phyloP scores from a whole-genome alignment of 352 stramenopile species.

The Phytopythium vexans region DNA sequence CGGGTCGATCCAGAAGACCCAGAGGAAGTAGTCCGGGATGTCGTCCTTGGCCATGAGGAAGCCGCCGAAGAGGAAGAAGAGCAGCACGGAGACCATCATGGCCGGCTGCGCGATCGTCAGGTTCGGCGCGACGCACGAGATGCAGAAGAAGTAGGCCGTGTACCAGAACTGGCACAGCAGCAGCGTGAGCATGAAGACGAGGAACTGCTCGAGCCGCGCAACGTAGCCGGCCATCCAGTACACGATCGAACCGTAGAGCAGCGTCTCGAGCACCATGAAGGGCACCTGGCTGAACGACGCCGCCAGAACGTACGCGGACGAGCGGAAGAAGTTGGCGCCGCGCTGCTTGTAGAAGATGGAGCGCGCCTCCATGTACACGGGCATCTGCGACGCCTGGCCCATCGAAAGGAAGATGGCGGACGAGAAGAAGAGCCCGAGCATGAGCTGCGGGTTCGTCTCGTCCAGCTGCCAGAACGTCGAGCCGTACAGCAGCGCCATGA shows the following conservation, averaged over 20 bases:
- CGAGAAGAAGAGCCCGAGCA: conserved; percentile 87
- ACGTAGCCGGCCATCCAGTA: conserved; percentile 91
- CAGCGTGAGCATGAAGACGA: conserved; percentile 62
- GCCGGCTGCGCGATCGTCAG: conserved; percentile 55
- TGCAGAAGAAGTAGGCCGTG: conserved; percentile 61
- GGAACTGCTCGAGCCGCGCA: conserved; percentile 29
- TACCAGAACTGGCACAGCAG: conserved; percentile 72
- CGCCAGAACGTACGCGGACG: conserved; percentile 75
- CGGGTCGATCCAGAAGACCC: conserved; percentile 81
- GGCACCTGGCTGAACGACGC: conserved; percentile 45
- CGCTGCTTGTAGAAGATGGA: conserved; percentile 89
- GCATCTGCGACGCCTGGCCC: conserved; percentile 73
- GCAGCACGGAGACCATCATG: conserved; percentile 55
- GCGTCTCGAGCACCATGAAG: conserved; percentile 62
- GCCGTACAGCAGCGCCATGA: conserved; percentile 67
- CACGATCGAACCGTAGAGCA: conserved; percentile 83
- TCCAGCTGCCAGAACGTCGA: conserved; percentile 65
- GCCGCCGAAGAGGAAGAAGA: conserved; percentile 64
- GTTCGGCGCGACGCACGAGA: conserved; percentile 42
- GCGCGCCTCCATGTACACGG: conserved; percentile 73
- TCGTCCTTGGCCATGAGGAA: conserved; percentile 56
- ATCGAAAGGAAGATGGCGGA: conserved; percentile 86
- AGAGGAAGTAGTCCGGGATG: conserved; percentile 66
- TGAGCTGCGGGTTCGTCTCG: conserved; percentile 44
- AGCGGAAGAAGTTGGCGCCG: conserved; percentile 85